Conservation (phyloP, 2,329 filamentous ascomycete species). For the Myrmaecium sp. region DNA sequence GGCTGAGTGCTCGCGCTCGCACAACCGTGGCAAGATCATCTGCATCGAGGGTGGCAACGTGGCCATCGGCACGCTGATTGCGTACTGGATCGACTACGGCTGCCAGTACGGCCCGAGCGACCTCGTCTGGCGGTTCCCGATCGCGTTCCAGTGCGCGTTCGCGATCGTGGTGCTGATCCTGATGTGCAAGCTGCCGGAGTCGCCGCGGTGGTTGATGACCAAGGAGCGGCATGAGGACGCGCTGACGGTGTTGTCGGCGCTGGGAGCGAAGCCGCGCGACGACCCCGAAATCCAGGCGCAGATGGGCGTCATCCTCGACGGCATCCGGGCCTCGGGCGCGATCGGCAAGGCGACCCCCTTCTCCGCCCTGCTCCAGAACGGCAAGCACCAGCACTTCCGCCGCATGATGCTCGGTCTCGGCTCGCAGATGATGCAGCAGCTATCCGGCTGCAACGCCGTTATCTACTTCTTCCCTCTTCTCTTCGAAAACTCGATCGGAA, state of each 20-base stretch:
- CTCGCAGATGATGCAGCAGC: constrained; percentile 47
- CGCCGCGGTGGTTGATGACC: constrained; percentile 16
- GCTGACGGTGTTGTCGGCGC: constrained; percentile 29
- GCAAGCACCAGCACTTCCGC: constrained; percentile 47
- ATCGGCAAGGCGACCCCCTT: constrained; percentile 21
- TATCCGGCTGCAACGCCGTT: constrained; percentile 30
- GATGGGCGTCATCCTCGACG: constrained; percentile 45
- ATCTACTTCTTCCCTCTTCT: constrained; percentile 2
- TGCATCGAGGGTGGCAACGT: constrained; percentile 38
- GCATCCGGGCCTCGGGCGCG: constrained; percentile 19
- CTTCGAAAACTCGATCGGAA: constrained; percentile 4
- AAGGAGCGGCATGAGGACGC: constrained; percentile 29
- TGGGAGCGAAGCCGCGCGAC: constrained; percentile 29
- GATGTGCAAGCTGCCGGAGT: constrained; percentile 20
- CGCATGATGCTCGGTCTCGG: constrained; percentile 41
- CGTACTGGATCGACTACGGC: constrained; percentile 34
- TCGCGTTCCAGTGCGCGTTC: constrained; percentile 34
- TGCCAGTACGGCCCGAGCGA: constrained; percentile 20
- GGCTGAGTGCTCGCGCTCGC: constrained; percentile 33
- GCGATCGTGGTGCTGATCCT: constrained; percentile 24
- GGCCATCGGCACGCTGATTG: constrained; percentile 31
- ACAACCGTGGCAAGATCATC: constrained; percentile 42
- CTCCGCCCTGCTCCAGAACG: constrained; percentile 39
- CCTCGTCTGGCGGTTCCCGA: constrained; percentile 32
- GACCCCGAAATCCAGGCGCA: constrained; percentile 39